A percentile compares a stretch with the other conserved stretches of the same genome.
These are phyloP conservation scores for Pseudopyrenochaeta lycopersici DNA, from an alignment of 2,329 filamentous ascomycete species.

Conservation along the genomic window DNA sequence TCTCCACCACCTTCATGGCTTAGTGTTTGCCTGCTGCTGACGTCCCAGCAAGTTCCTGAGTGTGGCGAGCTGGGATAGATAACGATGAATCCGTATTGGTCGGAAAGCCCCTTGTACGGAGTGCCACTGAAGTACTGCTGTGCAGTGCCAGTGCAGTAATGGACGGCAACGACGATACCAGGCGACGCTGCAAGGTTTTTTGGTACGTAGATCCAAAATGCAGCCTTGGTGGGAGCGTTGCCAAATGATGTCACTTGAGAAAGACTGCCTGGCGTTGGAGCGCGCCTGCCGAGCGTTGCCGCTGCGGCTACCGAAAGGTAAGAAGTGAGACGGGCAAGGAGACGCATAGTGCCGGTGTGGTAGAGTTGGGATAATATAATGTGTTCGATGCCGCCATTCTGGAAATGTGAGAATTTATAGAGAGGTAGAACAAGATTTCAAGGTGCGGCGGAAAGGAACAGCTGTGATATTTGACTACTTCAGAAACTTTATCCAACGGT, in stretches of 20 bases:
- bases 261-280: conserved; percentile 39
- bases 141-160: conserved; percentile 67
- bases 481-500: neutral
- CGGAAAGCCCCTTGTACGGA: conserved; percentile 64
- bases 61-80: conserved; percentile 66
- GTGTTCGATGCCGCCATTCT: no score
- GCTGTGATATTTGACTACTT: neutral
- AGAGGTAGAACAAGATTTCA: neutral
- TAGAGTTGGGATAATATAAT: neutral
- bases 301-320: conserved; percentile 32
- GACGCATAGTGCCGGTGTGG: conserved; percentile 21
- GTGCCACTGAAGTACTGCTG: conserved; percentile 59
- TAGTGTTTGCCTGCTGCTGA: conserved; percentile 63
- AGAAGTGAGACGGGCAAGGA: conserved; percentile 28
- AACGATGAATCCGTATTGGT: conserved; percentile 67
- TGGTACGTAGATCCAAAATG: conserved; percentile 64
- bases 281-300: conserved; percentile 33
- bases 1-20: conserved; percentile 67
- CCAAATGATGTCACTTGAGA: conserved; percentile 55
- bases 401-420: no score
- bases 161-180: conserved; percentile 62
- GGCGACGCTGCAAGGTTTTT: conserved; percentile 56
- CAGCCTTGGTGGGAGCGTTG: conserved; percentile 57
- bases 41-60: conserved; percentile 67
- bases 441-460: neutral